phyloP scores from a whole-genome alignment of 768 basidiomycete genomes.

The Suillus sp. region DNA sequence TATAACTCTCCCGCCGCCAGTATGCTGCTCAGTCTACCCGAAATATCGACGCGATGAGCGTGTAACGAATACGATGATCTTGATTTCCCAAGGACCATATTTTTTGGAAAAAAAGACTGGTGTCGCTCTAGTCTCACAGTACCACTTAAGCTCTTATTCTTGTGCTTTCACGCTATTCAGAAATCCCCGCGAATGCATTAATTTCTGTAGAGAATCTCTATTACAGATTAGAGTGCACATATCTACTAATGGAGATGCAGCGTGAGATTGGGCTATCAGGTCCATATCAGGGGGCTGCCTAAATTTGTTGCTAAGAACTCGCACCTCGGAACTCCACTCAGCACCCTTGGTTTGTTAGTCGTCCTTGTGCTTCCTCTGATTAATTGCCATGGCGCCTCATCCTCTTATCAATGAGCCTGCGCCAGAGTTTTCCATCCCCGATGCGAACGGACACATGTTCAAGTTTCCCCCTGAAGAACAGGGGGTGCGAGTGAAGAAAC shows the following conservation, averaged over 20 bases:
- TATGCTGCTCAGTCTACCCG: not conserved
- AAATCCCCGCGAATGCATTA: too few relatives aligned
- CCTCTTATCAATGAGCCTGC: conserved; percentile 64
- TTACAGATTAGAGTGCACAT: not conserved
- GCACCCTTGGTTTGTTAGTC: not conserved
- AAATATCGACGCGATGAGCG: not conserved
- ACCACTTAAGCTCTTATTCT: too few relatives aligned
- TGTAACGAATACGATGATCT: not conserved
- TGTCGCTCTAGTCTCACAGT: not conserved
- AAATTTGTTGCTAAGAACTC: conserved; percentile 14
- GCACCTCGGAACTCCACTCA: not conserved
- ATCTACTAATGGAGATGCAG: not conserved
- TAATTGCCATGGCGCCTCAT: conserved; percentile 44
- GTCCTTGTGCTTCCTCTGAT: conserved; percentile 7
- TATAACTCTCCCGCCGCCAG: not conserved
- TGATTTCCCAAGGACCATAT: too few relatives aligned
- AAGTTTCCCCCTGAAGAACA: conserved; percentile 59
- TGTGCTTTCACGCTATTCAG: too few relatives aligned
- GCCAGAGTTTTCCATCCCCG: conserved; percentile 64
- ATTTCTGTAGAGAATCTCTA: too few relatives aligned
- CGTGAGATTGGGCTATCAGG: conserved; percentile 8
- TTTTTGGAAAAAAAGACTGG: not conserved
- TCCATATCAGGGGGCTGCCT: conserved; percentile 8
- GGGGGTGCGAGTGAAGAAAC: conserved; percentile 40
- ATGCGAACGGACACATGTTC: conserved; percentile 62